phyloP scores from a whole-genome alignment of 2,329 filamentous ascomycete genomes.

The Xylariaceae sp. region DNA sequence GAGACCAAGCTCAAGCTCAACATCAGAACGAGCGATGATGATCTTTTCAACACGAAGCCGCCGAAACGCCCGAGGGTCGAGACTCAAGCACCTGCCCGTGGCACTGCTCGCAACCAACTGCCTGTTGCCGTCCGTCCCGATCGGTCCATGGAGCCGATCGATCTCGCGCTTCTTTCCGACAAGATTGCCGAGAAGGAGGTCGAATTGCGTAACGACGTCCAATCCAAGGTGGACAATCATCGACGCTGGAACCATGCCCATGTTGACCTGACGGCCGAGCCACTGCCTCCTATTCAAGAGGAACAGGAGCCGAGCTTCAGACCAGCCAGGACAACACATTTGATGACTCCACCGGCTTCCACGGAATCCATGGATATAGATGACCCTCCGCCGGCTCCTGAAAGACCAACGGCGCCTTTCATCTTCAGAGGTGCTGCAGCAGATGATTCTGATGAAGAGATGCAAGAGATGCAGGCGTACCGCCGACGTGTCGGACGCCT shows the following conservation, averaged over 20 bases:
- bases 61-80: slow-evolving; percentile 58
- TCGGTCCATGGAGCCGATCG: slow-evolving; percentile 61
- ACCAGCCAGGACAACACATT: slow-evolving; percentile 63
- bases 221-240: slow-evolving; percentile 81
- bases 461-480: slow-evolving; percentile 53
- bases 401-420: slow-evolving; percentile 26
- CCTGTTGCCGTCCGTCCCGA: slow-evolving; percentile 65
- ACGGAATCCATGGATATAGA: slow-evolving; percentile 51
- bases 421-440: slow-evolving; percentile 38
- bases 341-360: slow-evolving; percentile 57
- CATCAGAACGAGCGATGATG: slow-evolving; percentile 89
- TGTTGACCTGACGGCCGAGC: slow-evolving; percentile 79
- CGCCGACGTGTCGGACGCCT: slow-evolving; percentile 78
- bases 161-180: slow-evolving; percentile 70
- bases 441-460: slow-evolving; percentile 29
- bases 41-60: slow-evolving; percentile 84
- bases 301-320: slow-evolving; percentile 59
- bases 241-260: slow-evolving; percentile 86
- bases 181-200: slow-evolving; percentile 74
- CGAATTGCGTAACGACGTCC: slow-evolving; percentile 72
- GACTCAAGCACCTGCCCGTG: slow-evolving; percentile 49
- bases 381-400: slow-evolving; percentile 27
- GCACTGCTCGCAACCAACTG: slow-evolving; percentile 54
- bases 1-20: slow-evolving; percentile 80
- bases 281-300: slow-evolving; percentile 71